Evolutionary conservation across 148 eudicot species (phyloP), one percentile per base, ranked within the genome.

Genomic region (Dysphania ambrosioides): DNA sequence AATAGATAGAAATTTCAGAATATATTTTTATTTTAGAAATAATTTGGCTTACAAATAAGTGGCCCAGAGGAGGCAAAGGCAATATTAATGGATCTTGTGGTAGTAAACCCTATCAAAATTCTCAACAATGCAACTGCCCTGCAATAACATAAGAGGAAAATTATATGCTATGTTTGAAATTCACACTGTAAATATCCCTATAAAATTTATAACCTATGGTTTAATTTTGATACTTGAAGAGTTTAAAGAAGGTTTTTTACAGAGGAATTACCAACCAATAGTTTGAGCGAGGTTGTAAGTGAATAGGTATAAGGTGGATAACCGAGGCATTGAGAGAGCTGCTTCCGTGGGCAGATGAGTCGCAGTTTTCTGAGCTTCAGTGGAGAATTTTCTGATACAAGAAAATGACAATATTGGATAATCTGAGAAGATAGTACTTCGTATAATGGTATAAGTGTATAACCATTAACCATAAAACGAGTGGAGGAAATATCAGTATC

Each of bases 261-360:
- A 49, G 79, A 60, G 26, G 51, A 57, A n/a, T 60, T 85, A 93
- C 98, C 96, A 93, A 68, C 91, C 93, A 62, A 84, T 9, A 19
- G 92, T 85, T 81, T 93, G 98, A 77, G 82, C 78, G 21, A 79
- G 80, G 73, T 93, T 93, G 87, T 93, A 93, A 40, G 72, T 66
- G 77, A 93, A 78, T 74, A 92, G 98, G 79, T 91, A 93, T 58
- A 80, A 70, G 27, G 69, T 89, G 34, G 78, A 79, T 4, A 89
- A 78, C 40, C 57, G 69, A 26, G 82, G 34, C 97, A 92, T 88
- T 49, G 4, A 57, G 6, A 6, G n/a, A 32, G 24, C 4, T 47
- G 27, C 12, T 44, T 11, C 4, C 15, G 2, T 32, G 32, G 61
- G 4, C 13, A 58, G 26, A 58, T 26, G 11, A 58, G 7, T 31